Base-by-base conservation (phyloP, 257 asterid species). In the Rauvolfia tetraphylla region DNA sequence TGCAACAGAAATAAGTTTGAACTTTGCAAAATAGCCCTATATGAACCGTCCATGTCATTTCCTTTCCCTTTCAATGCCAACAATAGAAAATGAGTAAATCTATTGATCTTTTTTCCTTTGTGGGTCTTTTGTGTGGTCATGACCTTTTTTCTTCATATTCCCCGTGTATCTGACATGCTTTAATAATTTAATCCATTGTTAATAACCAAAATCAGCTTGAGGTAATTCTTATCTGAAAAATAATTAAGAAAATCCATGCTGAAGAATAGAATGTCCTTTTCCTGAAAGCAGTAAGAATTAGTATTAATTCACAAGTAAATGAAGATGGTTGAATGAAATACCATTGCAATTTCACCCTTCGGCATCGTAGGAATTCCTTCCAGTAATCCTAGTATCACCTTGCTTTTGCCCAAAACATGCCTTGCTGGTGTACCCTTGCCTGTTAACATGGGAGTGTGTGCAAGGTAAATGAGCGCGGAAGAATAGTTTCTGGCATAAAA, bases 361-460 rank as follows among this genome's bases (percentile, higher is more conserved):
- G 87, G 80, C 99, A 93, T 91, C 65, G 99, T 91, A 23, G 96
- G 93, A 73, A 95, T 84, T 72, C 99, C 98, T 87, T 93, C 98
- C 13, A 95, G 82, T 86, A 93, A 79, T 81, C 99, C 99, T 84
- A 93, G 77, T 81, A 95, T 73, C 83, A 93, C 75, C 86, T 91
- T 93, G 90, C 91, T 91, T 86, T 91, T 95, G n/a, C 99, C 99
- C 85, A 95, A 66, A 69, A 95, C 96, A 74, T 86, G 90, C 88
- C 99, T 87, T 76, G 79, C 75, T 14, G 97, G 97, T 75, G 70
- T 80, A 75, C 96, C 98, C 66, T 80, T 91, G 68, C 96, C 99
- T 95, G 88, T 63, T 63, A 53, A 75, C 58, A 80, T 27, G 41
- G 58, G 71, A 74, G 75, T 44, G 41, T 44, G 13, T 53, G 46